phyloP scores from a whole-genome alignment of 306 rosid species.

The Canavalia ensiformis region DNA sequence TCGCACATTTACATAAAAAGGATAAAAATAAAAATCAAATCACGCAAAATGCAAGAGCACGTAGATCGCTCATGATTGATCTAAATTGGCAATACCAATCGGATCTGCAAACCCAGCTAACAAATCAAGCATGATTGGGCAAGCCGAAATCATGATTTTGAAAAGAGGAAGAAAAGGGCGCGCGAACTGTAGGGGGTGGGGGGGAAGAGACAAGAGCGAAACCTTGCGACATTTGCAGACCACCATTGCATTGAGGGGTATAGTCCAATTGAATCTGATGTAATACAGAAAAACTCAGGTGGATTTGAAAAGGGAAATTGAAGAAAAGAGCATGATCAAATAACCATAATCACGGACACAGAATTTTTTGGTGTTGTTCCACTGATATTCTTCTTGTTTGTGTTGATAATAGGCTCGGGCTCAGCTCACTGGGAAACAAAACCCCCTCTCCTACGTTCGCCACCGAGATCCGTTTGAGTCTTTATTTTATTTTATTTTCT shows the following conservation, averaged over 20 bases:
- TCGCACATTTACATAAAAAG: slow-evolving; percentile 18
- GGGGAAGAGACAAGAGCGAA: slow-evolving; percentile 21
- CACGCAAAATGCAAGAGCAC: slow-evolving; percentile 42
- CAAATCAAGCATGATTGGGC: slow-evolving; percentile 41
- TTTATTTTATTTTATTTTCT: neutral
- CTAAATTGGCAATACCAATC: slow-evolving; percentile 52
- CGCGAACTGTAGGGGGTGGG: neutral
- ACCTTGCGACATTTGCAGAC: slow-evolving; percentile 99
- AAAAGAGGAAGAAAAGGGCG: neutral
- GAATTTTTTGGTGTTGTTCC: neutral
- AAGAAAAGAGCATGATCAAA: slow-evolving; percentile 32
- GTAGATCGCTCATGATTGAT: slow-evolving; percentile 47
- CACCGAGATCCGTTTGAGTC: slow-evolving; percentile 62
- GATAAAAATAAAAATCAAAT: slow-evolving; percentile 4
- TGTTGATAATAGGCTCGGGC: slow-evolving; percentile 34
- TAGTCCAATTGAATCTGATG: slow-evolving; percentile 39
- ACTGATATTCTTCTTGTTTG: slow-evolving; percentile 30
- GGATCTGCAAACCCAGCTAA: slow-evolving; percentile 58
- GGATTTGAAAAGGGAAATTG: slow-evolving; percentile 34
- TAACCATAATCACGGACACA: slow-evolving; percentile 16
- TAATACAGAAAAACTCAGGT: slow-evolving; percentile 28
- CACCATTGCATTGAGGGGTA: slow-evolving; percentile 82
- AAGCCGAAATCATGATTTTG: slow-evolving; percentile 40
- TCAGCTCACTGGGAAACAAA: slow-evolving; percentile 51
- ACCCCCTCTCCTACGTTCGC: slow-evolving; percentile 35